A percentile compares a stretch with the other conserved stretches of the same genome.
These are phyloP conservation scores for Chytriomyces sp. DNA, from an alignment of 192 early-diverging fungal genomes.

Conservation along the genomic window DNA sequence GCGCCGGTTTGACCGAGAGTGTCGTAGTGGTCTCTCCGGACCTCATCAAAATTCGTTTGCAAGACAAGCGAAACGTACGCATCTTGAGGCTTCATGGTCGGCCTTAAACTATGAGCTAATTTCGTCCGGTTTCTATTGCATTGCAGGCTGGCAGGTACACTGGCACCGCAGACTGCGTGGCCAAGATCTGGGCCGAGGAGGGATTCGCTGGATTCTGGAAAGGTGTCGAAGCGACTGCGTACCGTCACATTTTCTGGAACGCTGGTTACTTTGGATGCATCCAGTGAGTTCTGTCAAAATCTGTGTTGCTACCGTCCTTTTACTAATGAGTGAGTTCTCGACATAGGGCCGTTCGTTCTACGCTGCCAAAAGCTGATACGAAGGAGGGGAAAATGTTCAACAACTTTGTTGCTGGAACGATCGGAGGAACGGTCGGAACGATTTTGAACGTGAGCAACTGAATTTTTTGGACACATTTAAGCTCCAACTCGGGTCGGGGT, in stretches of 20 bases:
- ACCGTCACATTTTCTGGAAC: conserved; percentile 96
- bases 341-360: conserved; percentile 57
- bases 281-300: conserved; percentile 16
- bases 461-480: conserved; percentile 2
- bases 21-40: conserved; percentile 88
- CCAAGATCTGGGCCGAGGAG: conserved; percentile 80
- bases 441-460: conserved; percentile 67
- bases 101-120: no score
- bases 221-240: conserved; percentile 90
- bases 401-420: conserved; percentile 89
- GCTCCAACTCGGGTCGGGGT: background rate
- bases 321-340: conserved; percentile 51
- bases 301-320: background rate
- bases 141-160: conserved; percentile 76
- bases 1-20: conserved; percentile 91
- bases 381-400: conserved; percentile 74
- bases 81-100: no score
- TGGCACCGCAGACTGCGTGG: conserved; percentile 75
- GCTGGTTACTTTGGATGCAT: conserved; percentile 91
- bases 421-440: conserved; percentile 93
- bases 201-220: conserved; percentile 83
- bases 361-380: conserved; percentile 80
- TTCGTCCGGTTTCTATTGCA: background rate
- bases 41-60: conserved; percentile 93
- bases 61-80: conserved; percentile 84